Evolutionary conservation across 768 basidiomycete genomes (phyloP), one percentile per base, ranked within the genome.

Genomic region (Mycena filopes): DNA sequence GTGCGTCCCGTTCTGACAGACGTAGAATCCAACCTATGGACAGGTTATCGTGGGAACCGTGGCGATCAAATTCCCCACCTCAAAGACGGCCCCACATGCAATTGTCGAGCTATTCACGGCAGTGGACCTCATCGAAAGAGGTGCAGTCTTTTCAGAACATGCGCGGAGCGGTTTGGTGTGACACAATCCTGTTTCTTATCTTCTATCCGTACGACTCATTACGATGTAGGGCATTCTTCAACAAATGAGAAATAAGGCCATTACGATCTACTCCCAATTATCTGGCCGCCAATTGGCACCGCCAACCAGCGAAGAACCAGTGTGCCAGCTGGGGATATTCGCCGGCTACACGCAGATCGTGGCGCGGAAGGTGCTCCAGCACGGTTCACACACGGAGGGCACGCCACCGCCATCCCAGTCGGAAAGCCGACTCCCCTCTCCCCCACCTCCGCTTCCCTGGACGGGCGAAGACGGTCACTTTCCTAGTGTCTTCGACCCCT

Each of bases 21-120:
- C 38, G 9, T 31, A n/a, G n/a, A n/a, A 41, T 36, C 41, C 2
- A 31, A 20, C 26, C 1, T 23, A 20, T 33, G 18, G 25, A 13
- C 15, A 79, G 78, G 73, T 84, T 16, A 81, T 83, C 43, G 76
- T 84, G 9, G 83, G 82, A 13, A 72, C 76, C 28, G 79, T 84
- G 12, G 80, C 77, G 31, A 73, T 75, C 8, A 76, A 78, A 21
- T 77, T 78, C 9, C 83, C 83, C 2, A 77, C 75, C 28, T 79
- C 81, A 40, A 78, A 77, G 20, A 79, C 81, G 75, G 81, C 82
- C 18, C 79, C 81, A 7, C 78, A 79, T 41, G 84, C 83, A 15
- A 74, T 79, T 47, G 69, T 80, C 18, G 83, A 84, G 58, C 70
- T 84, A 1, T 80, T 83, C 60, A 71, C 84, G 18, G 82, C 80